Evolutionary conservation across 1,284 basidiomycete genomes (phyloP), one percentile per base, ranked within the genome.

Genomic region (Apiotrichum brassicae): DNA sequence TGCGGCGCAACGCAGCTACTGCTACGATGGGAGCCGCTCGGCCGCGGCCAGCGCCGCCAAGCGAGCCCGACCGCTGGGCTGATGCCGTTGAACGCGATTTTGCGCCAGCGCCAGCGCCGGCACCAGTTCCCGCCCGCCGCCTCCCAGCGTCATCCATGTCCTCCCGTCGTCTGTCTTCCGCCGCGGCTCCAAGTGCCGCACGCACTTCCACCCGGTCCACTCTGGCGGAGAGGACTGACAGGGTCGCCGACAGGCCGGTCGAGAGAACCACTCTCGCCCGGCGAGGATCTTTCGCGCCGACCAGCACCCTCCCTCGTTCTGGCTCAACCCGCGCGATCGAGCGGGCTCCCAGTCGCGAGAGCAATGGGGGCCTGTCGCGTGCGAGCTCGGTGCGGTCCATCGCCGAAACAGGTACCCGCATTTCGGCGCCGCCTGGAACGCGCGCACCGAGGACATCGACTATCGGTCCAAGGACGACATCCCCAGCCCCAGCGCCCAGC

Each of bases 11-110:
- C 32, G 32, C 42, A 2, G 11, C 30, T 9, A n/a, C 30, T n/a
- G n/a, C n/a, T n/a, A n/a, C n/a, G n/a, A n/a, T n/a, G 12, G 6
- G 39, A 14, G 6, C 14, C 6, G n/a, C 36, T 8, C 3, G 24
- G 16, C 28, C 30, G 16, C 42, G 42, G 8, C 22, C 32, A 14
- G 23, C 16, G 14, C 18, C 19, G 5, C 16, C 35, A n/a, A 19
- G 7, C 46, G 11, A 25, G 35, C 5, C 9, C 6, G 52, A 54
- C 44, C 47, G 52, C 20, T 54, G 52, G 52, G 52, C 52, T 2
- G 43, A 54, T 25, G 52, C 52, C 13, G 37, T 54, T n/a, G 46
- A 48, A 39, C 47, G 47, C 40, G 34, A 46, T 25, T 41, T 35
- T 16, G 40, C 40, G 22, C 14, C 41, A 6, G 22, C 36, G 19